A percentile compares a stretch with the other conserved stretches of the same genome.
phyloP scores from a whole-genome alignment of 768 basidiomycete genomes.

The Auricularia cornea region DNA sequence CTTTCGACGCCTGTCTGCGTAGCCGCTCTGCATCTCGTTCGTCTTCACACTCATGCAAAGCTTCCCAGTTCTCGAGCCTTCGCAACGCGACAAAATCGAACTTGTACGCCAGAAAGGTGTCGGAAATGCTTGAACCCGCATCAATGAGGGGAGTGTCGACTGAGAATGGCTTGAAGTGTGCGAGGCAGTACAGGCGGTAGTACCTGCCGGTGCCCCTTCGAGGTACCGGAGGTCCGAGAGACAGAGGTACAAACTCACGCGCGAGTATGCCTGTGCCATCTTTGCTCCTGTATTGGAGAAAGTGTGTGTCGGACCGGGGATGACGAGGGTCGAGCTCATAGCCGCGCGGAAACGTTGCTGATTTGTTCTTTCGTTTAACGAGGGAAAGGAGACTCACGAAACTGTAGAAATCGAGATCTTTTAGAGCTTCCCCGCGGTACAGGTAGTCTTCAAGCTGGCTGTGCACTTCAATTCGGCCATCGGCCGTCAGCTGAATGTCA shows the following conservation, averaged over 20 bases:
- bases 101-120: neutral
- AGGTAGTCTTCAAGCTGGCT: no score
- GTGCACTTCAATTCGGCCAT: no score
- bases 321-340: no score
- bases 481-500: no score
- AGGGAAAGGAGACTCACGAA: no score
- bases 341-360: no score
- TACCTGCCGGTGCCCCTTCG: neutral
- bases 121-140: neutral
- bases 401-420: no score
- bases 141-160: neutral
- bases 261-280: neutral
- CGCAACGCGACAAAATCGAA: neutral
- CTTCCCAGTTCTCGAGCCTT: constrained; percentile 15
- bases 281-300: constrained; percentile 21
- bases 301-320: no score
- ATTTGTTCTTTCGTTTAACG: no score
- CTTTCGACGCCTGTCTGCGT: constrained; percentile 4
- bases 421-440: no score
- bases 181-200: constrained; percentile 13
- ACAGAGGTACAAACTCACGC: constrained; percentile 7
- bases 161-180: constrained; percentile 17
- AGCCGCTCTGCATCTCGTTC: constrained; percentile 24
- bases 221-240: constrained; percentile 14
- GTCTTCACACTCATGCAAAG: constrained; percentile 28